Evolutionary conservation across 306 rosid species (phyloP).

Genomic region (Lotus japonicus): DNA sequence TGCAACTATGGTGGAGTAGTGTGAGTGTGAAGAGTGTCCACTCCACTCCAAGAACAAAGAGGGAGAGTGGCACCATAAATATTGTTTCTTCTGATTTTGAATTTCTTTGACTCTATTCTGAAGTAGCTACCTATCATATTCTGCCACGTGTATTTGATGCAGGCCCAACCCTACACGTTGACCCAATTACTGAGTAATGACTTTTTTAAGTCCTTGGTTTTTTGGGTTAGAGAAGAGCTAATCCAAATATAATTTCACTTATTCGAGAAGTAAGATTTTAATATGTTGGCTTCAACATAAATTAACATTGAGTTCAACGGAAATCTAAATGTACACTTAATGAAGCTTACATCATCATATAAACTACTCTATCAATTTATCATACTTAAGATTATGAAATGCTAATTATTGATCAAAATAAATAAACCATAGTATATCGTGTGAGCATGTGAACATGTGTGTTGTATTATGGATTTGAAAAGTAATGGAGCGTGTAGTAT

Average conservation of each 20-base stretch:
- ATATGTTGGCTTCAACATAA: too few relatives aligned
- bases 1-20: neutral
- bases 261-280: too few relatives aligned
- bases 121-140: neutral
- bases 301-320: too few relatives aligned
- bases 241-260: too few relatives aligned
- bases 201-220: too few relatives aligned
- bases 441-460: neutral
- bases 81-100: slow-evolving; percentile 9
- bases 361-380: too few relatives aligned
- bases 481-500: neutral
- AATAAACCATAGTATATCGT: neutral
- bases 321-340: too few relatives aligned
- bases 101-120: neutral
- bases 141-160: neutral
- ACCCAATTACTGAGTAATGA: neutral
- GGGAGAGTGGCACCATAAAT: neutral
- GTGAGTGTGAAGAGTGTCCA: neutral
- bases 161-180: neutral
- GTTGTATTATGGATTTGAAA: neutral
- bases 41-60: neutral
- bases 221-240: too few relatives aligned
- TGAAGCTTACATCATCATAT: too few relatives aligned
- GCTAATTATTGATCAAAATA: neutral
- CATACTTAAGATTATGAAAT: neutral